Evolutionary conservation across 257 asterid species (phyloP), one percentile per base, ranked within the genome.

Genomic region (Plantago major): DNA sequence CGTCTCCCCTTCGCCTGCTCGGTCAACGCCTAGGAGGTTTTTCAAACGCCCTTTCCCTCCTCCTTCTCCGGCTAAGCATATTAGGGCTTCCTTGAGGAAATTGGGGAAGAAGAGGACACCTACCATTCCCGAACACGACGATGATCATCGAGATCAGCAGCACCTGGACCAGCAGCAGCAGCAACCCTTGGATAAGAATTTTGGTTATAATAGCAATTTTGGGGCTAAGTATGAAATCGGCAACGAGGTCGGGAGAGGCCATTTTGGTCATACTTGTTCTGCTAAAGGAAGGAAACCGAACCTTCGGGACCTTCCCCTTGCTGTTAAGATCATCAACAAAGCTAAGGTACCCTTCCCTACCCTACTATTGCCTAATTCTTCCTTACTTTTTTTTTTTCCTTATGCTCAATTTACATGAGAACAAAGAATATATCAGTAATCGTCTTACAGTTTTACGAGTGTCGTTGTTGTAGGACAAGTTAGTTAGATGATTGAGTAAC

Each of bases 61-160:
- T 12, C 98, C 98, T 0, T 90, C 98, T 1, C 98, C 98, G 33
- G 98, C 98, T 28, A 90, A 88, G 88, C 98, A 90, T 64, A 90
- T 90, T 62, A 82, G 90, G 79, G 96, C 96, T 16, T 90, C 96
- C 12, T 83, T 90, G 13, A 77, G 95, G 70, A 79, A 88, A 71
- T 76, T 88, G 15, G 81, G 83, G 72, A 87, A 77, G 83, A 71
- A 89, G 11, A 71, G 78, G 56, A 76, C 84, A 5, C 78, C 85
- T 0, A 61, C 97, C 50, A 90, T 87, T 71, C 97, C 93, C 3
- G 88, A 81, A 79, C 26, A 22, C 26, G 91, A 90, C 69, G 91
- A 90, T 69, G 76, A 81, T 11, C 57, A 60, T 38, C 60, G 4
- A 55, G 55, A 26, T 46, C 76, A 54, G 28, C 62, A 47, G 9